Conservation (phyloP, 192 early-diverging fungal genomes). For the Gonapodya prolifera region DNA sequence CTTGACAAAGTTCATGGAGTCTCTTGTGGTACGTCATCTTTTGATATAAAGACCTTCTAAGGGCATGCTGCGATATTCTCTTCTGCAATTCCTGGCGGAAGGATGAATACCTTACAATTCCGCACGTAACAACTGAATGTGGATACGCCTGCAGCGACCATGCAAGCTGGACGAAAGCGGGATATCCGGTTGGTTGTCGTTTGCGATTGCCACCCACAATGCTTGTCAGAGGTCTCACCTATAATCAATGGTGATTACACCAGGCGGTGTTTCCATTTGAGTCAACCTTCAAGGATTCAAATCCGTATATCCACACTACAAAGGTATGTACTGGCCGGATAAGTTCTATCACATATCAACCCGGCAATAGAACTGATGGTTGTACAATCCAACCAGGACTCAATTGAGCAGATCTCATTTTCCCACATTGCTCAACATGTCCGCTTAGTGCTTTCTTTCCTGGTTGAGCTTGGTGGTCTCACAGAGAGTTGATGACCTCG, state of each 20-base stretch:
- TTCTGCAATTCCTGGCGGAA: slow-evolving; percentile 14
- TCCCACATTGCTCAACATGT: slow-evolving; percentile 82
- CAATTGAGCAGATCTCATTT: slow-evolving; percentile 61
- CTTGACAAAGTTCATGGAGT: slow-evolving; percentile 15
- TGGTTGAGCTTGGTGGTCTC: slow-evolving; percentile 56
- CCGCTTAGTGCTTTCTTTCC: slow-evolving; percentile 71
- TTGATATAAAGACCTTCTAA: not conserved
- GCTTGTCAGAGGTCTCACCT: not conserved
- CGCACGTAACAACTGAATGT: slow-evolving; percentile 61
- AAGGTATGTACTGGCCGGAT: too few species aligned
- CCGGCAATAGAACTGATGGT: too few species aligned
- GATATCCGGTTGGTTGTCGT: slow-evolving; percentile 47
- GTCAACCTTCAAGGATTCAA: slow-evolving; percentile 52
- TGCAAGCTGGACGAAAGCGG: slow-evolving; percentile 80
- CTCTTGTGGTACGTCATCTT: slow-evolving; percentile 11
- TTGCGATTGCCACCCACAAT: not conserved
- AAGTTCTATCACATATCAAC: too few species aligned
- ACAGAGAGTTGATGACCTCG: not conserved
- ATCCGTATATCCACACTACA: slow-evolving; percentile 73
- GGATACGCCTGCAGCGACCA: slow-evolving; percentile 88
- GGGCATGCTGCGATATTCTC: not conserved
- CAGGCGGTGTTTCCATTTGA: slow-evolving; percentile 36
- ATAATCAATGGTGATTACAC: not conserved
- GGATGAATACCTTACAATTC: slow-evolving; percentile 50
- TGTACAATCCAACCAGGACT: too few species aligned